phyloP scores from a whole-genome alignment of 2,329 filamentous ascomycete species.

The Xylariomycetidae sp. region DNA sequence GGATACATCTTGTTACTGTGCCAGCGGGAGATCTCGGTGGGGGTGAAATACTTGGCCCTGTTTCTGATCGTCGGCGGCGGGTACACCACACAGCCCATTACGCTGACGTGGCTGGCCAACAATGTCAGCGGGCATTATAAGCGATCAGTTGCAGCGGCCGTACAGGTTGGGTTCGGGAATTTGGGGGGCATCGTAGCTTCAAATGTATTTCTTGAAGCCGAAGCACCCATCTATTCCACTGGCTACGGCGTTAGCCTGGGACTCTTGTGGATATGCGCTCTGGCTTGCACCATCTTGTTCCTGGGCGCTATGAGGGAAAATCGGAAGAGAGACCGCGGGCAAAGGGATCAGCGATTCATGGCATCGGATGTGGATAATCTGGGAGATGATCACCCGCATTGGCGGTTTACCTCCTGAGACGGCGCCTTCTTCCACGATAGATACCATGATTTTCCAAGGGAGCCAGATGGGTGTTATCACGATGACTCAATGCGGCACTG shows the following conservation, averaged over 20 bases:
- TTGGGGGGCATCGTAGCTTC: slow-evolving; percentile 44
- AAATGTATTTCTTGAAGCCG: slow-evolving; percentile 44
- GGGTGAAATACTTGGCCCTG: slow-evolving; percentile 48
- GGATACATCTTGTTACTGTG: slow-evolving; percentile 53
- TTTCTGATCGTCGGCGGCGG: slow-evolving; percentile 50
- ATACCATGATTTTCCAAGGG: no score
- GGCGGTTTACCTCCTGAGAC: slow-evolving; percentile 32
- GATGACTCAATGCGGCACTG: no score
- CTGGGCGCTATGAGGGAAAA: slow-evolving; percentile 30
- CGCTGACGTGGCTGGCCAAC: slow-evolving; percentile 53
- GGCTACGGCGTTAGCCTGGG: slow-evolving; percentile 46
- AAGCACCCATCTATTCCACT: slow-evolving; percentile 43
- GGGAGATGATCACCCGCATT: slow-evolving; percentile 33
- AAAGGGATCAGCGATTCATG: slow-evolving; percentile 24
- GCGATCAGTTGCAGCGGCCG: slow-evolving; percentile 46
- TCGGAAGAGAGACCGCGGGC: slow-evolving; percentile 27
- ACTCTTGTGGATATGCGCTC: slow-evolving; percentile 38
- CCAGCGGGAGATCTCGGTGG: slow-evolving; percentile 40
- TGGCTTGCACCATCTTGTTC: slow-evolving; percentile 27
- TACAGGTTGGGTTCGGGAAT: slow-evolving; percentile 49
- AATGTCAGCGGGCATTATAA: slow-evolving; percentile 56
- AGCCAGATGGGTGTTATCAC: no score
- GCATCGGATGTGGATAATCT: slow-evolving; percentile 29
- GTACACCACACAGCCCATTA: slow-evolving; percentile 51
- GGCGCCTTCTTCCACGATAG: no score